Evolutionary conservation across 805 yeast genomes (phyloP), one percentile per base, ranked within the genome.

Genomic region (Candida railenensis): DNA sequence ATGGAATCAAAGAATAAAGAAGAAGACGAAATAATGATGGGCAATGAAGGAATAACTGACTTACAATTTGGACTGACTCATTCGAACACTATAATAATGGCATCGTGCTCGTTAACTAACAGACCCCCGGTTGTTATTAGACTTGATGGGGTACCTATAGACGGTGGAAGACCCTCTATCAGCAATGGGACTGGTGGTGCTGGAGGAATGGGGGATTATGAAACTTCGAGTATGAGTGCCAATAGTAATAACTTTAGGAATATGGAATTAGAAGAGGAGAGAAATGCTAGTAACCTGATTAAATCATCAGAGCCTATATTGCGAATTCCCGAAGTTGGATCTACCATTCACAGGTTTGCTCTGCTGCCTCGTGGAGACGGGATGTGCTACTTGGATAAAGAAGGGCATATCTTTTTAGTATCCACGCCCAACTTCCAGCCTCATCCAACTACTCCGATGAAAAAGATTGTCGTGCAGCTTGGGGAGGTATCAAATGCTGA

Each of bases 11-110:
- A 37, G 19, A 41, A 40, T n/a, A 45, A 42, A 3, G 58, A 50
- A 25, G 56, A 54, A 3, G 58, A 57, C 25, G 57, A 61, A 22
- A 50, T 63, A 37, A 67, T 67, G 73, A 66, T 86, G 53, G 95
- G 88, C 50, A 81, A 88, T 47, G 97, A 91, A 60, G 97, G 97
- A 2, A 88, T 92, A 34, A 92, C 98, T 0, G 87, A 83, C 51
- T 66, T 88, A 4, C 77, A 78, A 46, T 86, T 90, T 61, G 75
- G 76, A 2, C 52, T 57, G 12, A 55, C 60, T 4, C 49, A 42
- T 44, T 59, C 75, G 20, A 71, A 71, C 49, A 63, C 73, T 7
- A 51, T 72, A 4, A 49, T 71, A 5, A 45, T 71, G n/a, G 59
- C 76, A 0, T 64, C 70, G 16, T 68, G 74, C 36, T 65, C 74